Evolutionary conservation across 495 filamentous ascomycete genomes (phyloP), one percentile per base, ranked within the genome.

Genomic region (Xylaria venustula): DNA sequence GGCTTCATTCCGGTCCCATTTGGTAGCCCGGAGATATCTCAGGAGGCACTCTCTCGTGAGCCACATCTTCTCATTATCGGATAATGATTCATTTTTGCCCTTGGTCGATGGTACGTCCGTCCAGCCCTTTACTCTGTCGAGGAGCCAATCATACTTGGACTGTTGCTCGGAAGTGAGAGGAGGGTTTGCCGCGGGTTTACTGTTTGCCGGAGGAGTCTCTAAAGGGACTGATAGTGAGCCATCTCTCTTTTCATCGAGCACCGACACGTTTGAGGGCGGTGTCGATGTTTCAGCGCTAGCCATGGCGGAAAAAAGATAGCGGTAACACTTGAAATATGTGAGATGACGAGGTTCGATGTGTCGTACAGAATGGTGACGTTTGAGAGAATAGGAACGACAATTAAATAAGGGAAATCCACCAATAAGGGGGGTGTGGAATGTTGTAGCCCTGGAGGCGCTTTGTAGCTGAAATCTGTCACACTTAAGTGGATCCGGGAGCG

Each of bases 1-100:
- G n/a, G 93, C 87, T 19, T 92, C 87, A 40, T 84, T 72, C 23
- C 86, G 76, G 65, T 88, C 82, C 94, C 94, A 98, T 73, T 97
- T 98, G 28, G 90, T 89, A 2, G 94, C 94, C 59, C 94, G 89
- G 42, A 98, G 84, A 70, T 94, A 98, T 66, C 94, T 90, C 12
- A 98, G 81, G 1, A 98, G 81, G 72, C 93, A 98, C 69, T 98
- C 94, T 48, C 86, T 85, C 15, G 92, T 97, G 56, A 98, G 81
- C 85, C 89, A 98, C 77, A 96, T 85, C 68, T 83, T 87, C 77
- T 98, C 94, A 47, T 81, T 80, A 32, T 94, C 90, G 19, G 85
- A 87, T 55, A 97, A 73, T 2, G 91, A 86, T 8, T 80, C 79
- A 23, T 74, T 77, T 34, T 89, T 81, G 41, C 85, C 83, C 59